Percentiles rank a stretch among this genome's conserved stretches.
Evolutionary conservation across 208 protist species (phyloP).

Genomic region (Leishmania lainsoni): DNA sequence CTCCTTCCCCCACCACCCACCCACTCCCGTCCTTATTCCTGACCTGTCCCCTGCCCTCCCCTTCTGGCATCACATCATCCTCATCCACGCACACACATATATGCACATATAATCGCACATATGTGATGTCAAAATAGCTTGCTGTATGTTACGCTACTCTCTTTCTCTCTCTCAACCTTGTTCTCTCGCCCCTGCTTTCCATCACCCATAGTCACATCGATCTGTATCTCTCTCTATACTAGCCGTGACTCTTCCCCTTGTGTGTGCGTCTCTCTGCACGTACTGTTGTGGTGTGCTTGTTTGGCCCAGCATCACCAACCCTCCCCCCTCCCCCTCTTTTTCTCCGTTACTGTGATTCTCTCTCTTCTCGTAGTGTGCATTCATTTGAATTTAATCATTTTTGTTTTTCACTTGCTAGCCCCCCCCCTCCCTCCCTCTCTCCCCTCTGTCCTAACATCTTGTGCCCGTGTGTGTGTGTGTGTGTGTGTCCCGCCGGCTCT

Average conservation of each 20-base stretch:
- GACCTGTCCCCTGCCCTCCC: not conserved
- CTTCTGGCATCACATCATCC: not conserved
- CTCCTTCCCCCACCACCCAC: not conserved
- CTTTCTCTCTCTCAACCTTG: not conserved
- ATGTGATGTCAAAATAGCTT: not conserved
- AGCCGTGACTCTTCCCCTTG: not conserved
- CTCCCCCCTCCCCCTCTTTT: not conserved
- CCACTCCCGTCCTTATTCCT: not conserved
- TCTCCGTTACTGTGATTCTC: not conserved
- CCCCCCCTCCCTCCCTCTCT: not conserved
- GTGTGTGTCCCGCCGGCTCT: not conserved
- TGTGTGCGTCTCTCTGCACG: not conserved
- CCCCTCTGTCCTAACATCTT: not conserved
- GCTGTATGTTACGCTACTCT: not conserved
- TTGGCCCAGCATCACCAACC: not conserved
- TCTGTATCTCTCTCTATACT: not conserved
- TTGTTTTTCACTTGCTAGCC: too few relatives aligned
- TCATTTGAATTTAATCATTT: not conserved
- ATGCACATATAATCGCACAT: not conserved
- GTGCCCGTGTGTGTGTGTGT: not conserved
- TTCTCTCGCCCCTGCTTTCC: not conserved
- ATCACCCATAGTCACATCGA: not conserved
- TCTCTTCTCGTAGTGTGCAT: not conserved
- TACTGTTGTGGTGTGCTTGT: not conserved
- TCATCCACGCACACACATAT: not conserved